Evolutionary conservation across 345 rosid species (phyloP), one percentile per base, ranked within the genome.

Genomic region (Hibiscus syriacus): DNA sequence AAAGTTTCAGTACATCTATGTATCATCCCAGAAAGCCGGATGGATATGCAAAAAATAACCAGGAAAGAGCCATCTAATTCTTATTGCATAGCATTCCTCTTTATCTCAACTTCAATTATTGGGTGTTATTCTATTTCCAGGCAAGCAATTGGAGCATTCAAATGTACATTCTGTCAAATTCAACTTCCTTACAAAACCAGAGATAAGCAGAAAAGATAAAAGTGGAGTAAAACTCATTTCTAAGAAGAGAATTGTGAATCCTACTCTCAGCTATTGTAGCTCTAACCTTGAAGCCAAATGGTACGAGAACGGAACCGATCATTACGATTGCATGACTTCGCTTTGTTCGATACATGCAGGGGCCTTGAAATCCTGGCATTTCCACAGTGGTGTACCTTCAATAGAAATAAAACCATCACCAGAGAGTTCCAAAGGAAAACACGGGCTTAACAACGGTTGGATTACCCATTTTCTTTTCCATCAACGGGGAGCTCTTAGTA

Each of bases 361-460:
- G 72, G 85, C 76, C 76, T 82, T 81, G 64, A 83, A 77, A 54
- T 87, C 90, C 77, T 89, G 90, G 78, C 92, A 89, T 78, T 92
- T 84, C 89, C 95, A 81, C 45, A 60, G 65, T 45, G 85, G 67
- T 48, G 89, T 65, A 69, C 76, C 79, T 71, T 80, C 85, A 39
- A 84, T 74, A 13, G 82, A 70, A 64, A 72, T 75, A 79, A 74
- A 76, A 55, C 80, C 78, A 34, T 83, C 87, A 59, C 66, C 71
- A 36, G 87, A 76, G 66, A 82, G 76, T 60, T 80, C 85, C 50
- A 59, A 2, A 10, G 85, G 45, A 68, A 66, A 82, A 81, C 83
- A 76, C 22, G 34, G 84, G 76, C 78, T 76, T 77, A 50, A 55
- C 61, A 34, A 73, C 45, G 17, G 77, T 59, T 27, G 71, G 77